Evolutionary conservation across 371 early-diverging fungal genomes (phyloP).

Genomic region (Rhizopus sp.): DNA sequence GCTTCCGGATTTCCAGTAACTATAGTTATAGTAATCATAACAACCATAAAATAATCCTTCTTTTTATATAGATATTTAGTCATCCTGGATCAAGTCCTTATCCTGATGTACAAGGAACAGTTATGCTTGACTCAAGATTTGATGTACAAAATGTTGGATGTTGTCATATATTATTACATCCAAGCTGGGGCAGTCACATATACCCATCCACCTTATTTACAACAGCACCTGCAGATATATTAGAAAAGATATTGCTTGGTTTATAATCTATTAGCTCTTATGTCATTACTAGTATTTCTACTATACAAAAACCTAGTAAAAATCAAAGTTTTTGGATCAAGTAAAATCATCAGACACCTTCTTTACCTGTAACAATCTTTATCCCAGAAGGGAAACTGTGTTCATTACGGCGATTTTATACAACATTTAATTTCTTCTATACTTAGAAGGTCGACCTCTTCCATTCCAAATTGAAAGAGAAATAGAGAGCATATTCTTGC

Average conservation of each 20-base stretch:
- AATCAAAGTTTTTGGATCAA: no score
- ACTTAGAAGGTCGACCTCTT: no score
- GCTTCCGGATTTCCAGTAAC: constrained; percentile 86
- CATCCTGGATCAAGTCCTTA: constrained; percentile 75
- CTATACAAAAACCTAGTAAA: no score
- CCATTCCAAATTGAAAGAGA: no score
- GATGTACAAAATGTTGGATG: constrained; percentile 77
- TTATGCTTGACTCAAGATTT: constrained; percentile 62
- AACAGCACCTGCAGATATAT: constrained; percentile 70
- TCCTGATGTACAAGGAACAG: constrained; percentile 86
- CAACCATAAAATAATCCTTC: neutral
- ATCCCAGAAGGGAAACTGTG: no score
- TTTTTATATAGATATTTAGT: constrained; percentile 43
- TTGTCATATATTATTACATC: constrained; percentile 84
- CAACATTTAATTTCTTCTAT: no score
- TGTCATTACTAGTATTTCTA: no score
- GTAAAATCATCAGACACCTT: no score
- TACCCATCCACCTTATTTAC: constrained; percentile 91
- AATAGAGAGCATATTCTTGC: no score
- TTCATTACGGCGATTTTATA: no score
- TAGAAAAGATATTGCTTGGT: constrained; percentile 46
- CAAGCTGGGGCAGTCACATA: constrained; percentile 82
- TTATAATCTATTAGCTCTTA: neutral
- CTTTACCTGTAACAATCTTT: no score
- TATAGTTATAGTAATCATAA: constrained; percentile 4